A percentile compares a stretch with the other conserved stretches of the same genome.
Evolutionary conservation across 306 rosid genomes (phyloP).

Genomic region (Betula pendula): DNA sequence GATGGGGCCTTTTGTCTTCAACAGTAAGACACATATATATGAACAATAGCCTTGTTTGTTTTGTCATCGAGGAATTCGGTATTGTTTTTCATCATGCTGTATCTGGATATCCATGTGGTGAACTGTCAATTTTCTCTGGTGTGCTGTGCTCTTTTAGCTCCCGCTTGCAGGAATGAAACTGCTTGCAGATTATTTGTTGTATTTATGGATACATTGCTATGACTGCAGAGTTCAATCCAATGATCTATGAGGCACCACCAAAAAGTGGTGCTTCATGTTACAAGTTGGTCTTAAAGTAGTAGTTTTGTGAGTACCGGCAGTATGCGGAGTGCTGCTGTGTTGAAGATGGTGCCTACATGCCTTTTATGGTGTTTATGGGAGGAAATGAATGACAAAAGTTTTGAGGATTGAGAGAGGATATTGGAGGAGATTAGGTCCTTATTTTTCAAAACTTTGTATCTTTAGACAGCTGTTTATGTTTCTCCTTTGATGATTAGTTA

Average conservation of each 20-base stretch:
- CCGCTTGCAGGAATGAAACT: not conserved
- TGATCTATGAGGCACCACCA: not conserved
- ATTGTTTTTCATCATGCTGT: not conserved
- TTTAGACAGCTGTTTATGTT: no score
- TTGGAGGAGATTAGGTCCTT: no score
- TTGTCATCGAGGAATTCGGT: not conserved
- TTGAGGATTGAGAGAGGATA: no score
- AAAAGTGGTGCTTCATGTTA: not conserved
- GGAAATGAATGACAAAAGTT: no score
- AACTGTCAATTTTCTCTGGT: not conserved
- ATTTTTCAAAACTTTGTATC: no score
- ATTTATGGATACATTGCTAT: not conserved
- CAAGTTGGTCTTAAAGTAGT: not conserved
- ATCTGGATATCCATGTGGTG: not conserved
- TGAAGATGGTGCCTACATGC: no score
- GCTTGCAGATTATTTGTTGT: not conserved
- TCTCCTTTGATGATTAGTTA: no score
- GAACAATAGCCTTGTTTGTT: not conserved
- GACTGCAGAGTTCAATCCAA: not conserved
- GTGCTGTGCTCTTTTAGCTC: not conserved
- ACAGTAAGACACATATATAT: not conserved
- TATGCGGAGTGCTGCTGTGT: no score
- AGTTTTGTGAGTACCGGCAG: no score
- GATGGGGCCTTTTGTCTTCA: not conserved
- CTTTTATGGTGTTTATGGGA: no score